These are phyloP conservation scores for Limnomonas spitsbergensis DNA, from an alignment of 139 green algal species.

Conservation along the genomic window DNA sequence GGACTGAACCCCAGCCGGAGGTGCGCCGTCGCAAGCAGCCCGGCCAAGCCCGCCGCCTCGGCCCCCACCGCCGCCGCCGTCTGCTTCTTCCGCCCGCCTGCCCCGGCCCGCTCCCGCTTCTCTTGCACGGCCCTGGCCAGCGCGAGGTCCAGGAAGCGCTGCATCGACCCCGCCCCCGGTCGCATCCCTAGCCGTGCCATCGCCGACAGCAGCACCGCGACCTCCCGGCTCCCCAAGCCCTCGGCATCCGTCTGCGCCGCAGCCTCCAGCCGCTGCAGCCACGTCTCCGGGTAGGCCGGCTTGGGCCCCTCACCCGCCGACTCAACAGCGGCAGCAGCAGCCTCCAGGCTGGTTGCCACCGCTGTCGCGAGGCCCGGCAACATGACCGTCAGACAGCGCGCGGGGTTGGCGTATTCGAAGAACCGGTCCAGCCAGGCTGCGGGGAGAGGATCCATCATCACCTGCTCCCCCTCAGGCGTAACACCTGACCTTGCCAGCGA, in stretches of 20 bases:
- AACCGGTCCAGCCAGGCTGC: slow-evolving; percentile 1
- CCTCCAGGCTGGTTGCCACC: not conserved
- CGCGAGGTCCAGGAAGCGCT: not conserved
- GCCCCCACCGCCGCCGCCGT: not conserved
- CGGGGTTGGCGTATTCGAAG: not conserved
- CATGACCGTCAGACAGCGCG: not conserved
- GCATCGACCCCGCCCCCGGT: not conserved
- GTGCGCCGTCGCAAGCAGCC: not conserved
- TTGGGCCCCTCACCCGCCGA: not conserved
- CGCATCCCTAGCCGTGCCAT: not conserved
- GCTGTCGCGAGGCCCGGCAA: not conserved
- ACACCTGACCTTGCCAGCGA: not conserved
- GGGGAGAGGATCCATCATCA: too few relatives aligned
- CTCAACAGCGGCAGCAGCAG: not conserved
- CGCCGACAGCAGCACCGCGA: not conserved
- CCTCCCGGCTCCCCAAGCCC: not conserved
- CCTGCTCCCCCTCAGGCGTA: too few relatives aligned
- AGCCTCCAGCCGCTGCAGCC: not conserved
- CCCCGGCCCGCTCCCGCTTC: not conserved
- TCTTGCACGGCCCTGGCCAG: not conserved
- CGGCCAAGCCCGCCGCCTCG: not conserved
- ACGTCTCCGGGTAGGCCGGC: not conserved
- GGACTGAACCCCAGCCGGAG: not conserved
- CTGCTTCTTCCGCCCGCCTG: not conserved
- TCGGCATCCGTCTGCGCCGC: not conserved